These are phyloP conservation scores for Aspergillus sp. DNA, from an alignment of 2,329 filamentous ascomycete species.

Conservation along the genomic window DNA sequence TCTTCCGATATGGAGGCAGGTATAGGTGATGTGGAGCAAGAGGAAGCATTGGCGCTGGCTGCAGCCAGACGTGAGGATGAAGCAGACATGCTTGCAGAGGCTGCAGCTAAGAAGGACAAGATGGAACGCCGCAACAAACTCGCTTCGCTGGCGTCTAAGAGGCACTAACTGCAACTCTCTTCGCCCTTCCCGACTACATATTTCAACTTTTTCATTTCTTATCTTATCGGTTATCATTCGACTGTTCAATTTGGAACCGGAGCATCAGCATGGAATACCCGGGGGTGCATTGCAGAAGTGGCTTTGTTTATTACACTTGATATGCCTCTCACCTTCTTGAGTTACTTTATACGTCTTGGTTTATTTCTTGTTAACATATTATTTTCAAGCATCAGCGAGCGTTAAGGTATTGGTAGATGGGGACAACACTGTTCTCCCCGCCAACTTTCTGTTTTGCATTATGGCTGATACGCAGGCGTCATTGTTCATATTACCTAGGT, in stretches of 20 bases:
- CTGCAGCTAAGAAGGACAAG: constrained; percentile 48
- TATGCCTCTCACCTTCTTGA: constrained; percentile 6
- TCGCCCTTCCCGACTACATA: not conserved
- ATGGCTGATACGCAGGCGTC: constrained; percentile 10
- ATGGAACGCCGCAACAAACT: constrained; percentile 46
- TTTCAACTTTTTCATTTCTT: not conserved
- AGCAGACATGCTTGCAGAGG: constrained; percentile 44
- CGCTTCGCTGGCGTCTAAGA: constrained; percentile 37
- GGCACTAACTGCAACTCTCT: constrained; percentile 20
- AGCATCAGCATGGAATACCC: constrained; percentile 30
- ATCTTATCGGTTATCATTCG: not conserved
- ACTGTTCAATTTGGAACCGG: constrained; percentile 17
- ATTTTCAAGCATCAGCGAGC: constrained; percentile 33
- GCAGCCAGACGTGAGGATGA: constrained; percentile 48
- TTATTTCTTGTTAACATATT: constrained; percentile 11
- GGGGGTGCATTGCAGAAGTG: constrained; percentile 22
- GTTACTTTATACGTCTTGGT: constrained; percentile 9
- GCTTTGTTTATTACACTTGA: constrained; percentile 7
- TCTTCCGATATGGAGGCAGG: constrained; percentile 55
- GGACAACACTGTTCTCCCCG: constrained; percentile 14
- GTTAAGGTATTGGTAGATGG: constrained; percentile 29
- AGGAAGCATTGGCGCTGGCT: constrained; percentile 44
- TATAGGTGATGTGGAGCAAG: constrained; percentile 45
- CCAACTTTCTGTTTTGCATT: constrained; percentile 5
- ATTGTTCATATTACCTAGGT: constrained; percentile 2